A percentile compares a stretch with the other conserved stretches of the same genome.
phyloP scores from a whole-genome alignment of 75 land plant genomes.

The Adiantum capillusveneris region DNA sequence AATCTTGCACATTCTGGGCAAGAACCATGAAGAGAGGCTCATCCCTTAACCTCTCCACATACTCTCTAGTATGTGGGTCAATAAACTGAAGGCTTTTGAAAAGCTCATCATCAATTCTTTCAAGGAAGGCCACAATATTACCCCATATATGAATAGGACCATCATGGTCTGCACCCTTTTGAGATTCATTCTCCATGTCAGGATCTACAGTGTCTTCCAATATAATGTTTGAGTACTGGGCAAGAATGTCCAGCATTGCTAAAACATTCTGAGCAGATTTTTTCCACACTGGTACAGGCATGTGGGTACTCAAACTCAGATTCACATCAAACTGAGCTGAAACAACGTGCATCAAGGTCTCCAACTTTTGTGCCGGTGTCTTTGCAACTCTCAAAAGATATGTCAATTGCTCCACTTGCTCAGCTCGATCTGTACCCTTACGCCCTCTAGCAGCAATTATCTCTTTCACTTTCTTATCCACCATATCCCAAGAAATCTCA shows the following conservation, averaged over 20 bases:
- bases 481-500: conserved; percentile 88
- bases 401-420: conserved; percentile 76
- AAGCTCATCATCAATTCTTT: conserved; percentile 69
- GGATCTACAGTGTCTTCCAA: conserved; percentile 64
- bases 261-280: conserved; percentile 68
- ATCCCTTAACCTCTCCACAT: conserved; percentile 80
- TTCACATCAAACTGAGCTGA: conserved; percentile 92
- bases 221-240: conserved; percentile 64
- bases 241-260: conserved; percentile 56
- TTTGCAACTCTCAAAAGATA: conserved; percentile 69
- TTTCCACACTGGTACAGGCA: conserved; percentile 81
- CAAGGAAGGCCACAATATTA: conserved; percentile 71
- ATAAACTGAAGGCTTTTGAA: conserved; percentile 91
- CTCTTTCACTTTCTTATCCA: conserved; percentile 83
- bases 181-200: conserved; percentile 70
- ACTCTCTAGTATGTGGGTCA: conserved; percentile 89
- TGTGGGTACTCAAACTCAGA: conserved; percentile 68
- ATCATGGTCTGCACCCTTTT: conserved; percentile 60
- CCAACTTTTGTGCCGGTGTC: conserved; percentile 87
- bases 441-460: conserved; percentile 70
- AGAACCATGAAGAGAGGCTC: conserved; percentile 72
- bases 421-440: conserved; percentile 79
- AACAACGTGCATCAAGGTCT: conserved; percentile 67
- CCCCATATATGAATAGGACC: conserved; percentile 86
- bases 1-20: conserved; percentile 84